Percentiles rank a stretch among this genome's conserved stretches.
Conservation (phyloP, 768 basidiomycete genomes). For the Ephemerocybe angulata region DNA sequence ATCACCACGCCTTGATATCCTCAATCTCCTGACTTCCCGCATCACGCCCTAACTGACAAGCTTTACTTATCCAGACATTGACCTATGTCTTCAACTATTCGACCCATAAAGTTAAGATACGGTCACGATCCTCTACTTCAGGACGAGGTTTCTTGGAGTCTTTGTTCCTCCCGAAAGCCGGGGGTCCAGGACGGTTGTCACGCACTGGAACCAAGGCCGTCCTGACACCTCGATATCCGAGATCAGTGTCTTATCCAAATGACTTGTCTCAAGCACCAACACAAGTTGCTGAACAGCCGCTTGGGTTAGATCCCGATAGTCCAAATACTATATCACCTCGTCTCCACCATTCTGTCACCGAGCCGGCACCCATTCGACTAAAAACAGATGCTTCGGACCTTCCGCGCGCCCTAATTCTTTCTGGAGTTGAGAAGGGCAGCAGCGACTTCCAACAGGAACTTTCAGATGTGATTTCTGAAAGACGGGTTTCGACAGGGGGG, state of each 20-base stretch:
- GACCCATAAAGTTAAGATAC: constrained; percentile 55
- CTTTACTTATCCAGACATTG: constrained; percentile 43
- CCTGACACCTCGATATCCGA: constrained; percentile 18
- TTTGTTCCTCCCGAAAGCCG: constrained; percentile 23
- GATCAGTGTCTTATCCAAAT: constrained; percentile 35
- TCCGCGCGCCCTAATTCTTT: constrained; percentile 63
- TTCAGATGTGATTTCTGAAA: constrained; percentile 47
- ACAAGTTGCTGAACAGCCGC: neutral
- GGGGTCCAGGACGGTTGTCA: neutral
- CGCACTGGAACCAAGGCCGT: neutral
- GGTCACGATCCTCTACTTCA: constrained; percentile 14
- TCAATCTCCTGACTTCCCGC: constrained; percentile 18
- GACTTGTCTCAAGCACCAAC: constrained; percentile 21
- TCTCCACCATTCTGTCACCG: constrained; percentile 31
- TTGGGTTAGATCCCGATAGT: constrained; percentile 8
- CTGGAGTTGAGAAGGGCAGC: constrained; percentile 64
- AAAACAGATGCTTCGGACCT: constrained; percentile 22
- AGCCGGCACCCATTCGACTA: constrained; percentile 23
- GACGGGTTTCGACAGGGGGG: constrained; percentile 42
- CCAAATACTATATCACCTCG: constrained; percentile 11
- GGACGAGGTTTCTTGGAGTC: constrained; percentile 21
- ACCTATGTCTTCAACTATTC: constrained; percentile 55
- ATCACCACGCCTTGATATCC: constrained; percentile 2
- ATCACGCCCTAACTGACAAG: constrained; percentile 18
- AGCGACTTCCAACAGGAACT: constrained; percentile 56